A percentile compares a stretch with the other conserved stretches of the same genome.
Conservation (phyloP, 2,329 filamentous ascomycete genomes). For the Trichoderma brevicompactum region DNA sequence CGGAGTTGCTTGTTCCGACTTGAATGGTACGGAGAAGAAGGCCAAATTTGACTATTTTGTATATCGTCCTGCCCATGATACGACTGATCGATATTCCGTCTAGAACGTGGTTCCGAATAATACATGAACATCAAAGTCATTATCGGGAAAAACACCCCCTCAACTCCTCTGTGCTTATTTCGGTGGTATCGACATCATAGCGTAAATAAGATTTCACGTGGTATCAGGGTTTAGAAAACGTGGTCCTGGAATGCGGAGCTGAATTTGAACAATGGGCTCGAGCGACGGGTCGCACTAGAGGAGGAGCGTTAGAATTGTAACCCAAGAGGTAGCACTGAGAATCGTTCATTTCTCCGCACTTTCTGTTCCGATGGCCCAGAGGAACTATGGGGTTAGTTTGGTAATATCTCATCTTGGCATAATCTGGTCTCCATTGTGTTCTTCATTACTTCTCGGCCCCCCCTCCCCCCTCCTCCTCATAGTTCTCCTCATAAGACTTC, state of each 20-base stretch:
- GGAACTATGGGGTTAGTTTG: not conserved
- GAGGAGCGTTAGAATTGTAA: slow-evolving; percentile 39
- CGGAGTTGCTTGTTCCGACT: slow-evolving; percentile 59
- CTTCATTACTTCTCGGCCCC: too few species aligned
- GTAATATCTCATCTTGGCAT: not conserved
- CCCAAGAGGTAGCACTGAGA: not conserved
- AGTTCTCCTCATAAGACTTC: too few species aligned
- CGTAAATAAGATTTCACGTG: not conserved
- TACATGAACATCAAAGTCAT: not conserved
- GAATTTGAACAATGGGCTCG: not conserved
- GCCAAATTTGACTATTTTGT: slow-evolving; percentile 58
- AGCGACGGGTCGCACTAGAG: not conserved
- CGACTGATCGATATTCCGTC: slow-evolving; percentile 46
- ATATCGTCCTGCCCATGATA: slow-evolving; percentile 54
- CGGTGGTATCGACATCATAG: not conserved
- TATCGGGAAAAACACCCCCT: not conserved
- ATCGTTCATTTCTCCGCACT: not conserved
- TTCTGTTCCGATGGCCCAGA: not conserved
- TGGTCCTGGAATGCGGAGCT: not conserved
- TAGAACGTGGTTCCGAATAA: not conserved
- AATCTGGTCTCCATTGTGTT: not conserved
- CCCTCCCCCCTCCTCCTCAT: too few species aligned
- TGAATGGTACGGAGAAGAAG: slow-evolving; percentile 54
- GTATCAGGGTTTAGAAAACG: not conserved
- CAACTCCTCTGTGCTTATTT: not conserved